These are phyloP conservation scores for Pinus albicaulis DNA, from an alignment of 75 land plant genomes.

Conservation along the genomic window DNA sequence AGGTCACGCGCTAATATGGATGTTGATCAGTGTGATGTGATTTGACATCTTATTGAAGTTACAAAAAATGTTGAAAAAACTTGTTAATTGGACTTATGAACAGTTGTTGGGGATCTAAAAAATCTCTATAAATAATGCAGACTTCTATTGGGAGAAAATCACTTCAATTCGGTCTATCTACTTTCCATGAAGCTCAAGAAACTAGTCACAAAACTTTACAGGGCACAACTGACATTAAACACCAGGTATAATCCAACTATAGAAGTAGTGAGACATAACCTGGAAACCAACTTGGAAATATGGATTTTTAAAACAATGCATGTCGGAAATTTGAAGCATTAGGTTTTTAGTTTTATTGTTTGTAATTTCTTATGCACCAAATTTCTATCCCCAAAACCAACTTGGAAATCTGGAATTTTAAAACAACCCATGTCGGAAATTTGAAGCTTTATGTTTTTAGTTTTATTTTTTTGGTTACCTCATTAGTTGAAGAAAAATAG, in stretches of 20 bases:
- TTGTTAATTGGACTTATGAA: too few species aligned
- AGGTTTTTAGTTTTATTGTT: not conserved
- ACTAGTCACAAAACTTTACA: too few species aligned
- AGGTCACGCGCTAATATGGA: slow-evolving; percentile 65
- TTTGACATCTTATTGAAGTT: slow-evolving; percentile 79
- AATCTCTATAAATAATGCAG: too few species aligned
- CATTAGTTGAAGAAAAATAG: not conserved
- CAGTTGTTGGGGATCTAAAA: too few species aligned
- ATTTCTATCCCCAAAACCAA: not conserved
- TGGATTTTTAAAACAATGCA: not conserved
- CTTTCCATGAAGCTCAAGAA: too few species aligned
- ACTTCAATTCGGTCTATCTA: too few species aligned
- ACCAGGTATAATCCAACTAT: too few species aligned
- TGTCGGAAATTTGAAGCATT: not conserved
- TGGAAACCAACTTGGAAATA: too few species aligned
- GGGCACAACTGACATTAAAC: too few species aligned
- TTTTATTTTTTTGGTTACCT: not conserved
- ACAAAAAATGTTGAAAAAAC: slow-evolving; percentile 72
- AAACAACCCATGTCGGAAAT: not conserved
- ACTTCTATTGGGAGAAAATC: too few species aligned
- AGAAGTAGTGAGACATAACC: too few species aligned
- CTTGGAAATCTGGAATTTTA: not conserved
- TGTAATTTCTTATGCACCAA: too few species aligned
- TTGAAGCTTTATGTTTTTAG: not conserved
- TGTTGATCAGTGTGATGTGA: slow-evolving; percentile 71